Evolutionary conservation across 441 rosid species (phyloP).

Genomic region (Pelargonium citronellum): DNA sequence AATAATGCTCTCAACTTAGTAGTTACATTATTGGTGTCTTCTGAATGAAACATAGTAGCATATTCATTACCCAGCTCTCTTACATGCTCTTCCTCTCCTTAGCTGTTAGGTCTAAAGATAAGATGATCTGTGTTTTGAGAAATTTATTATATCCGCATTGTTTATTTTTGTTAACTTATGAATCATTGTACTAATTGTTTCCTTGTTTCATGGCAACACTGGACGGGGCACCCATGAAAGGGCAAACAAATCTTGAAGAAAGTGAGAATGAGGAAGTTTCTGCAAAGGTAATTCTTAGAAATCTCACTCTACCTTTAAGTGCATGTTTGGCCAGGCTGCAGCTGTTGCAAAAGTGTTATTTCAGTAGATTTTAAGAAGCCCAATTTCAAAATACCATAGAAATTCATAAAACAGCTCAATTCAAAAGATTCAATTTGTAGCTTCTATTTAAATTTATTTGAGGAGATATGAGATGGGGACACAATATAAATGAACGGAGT

Average conservation of each 20-base stretch:
- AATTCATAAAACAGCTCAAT: no score
- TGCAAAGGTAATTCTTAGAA: conserved; percentile 3
- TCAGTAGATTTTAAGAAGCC: no score
- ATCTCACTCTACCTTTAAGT: neutral
- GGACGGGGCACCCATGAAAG: neutral
- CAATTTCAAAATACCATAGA: no score
- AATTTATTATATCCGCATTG: neutral
- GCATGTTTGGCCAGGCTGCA: neutral
- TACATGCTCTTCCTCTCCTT: neutral
- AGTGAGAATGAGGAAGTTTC: neutral
- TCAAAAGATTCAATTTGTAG: no score
- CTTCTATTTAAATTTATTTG: no score
- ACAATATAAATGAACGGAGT: no score
- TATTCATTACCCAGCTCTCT: neutral
- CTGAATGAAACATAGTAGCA: neutral
- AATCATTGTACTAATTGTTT: neutral
- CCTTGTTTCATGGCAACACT: neutral
- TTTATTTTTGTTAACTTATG: neutral
- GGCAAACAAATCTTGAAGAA: conserved; percentile 1
- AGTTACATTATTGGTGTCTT: neutral
- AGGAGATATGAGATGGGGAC: no score
- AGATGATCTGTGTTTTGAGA: neutral
- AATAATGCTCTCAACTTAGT: no score
- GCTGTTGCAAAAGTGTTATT: no score
- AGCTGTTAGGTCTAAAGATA: neutral